phyloP scores from a whole-genome alignment of 345 rosid genomes.

The Salix arbutifolia region DNA sequence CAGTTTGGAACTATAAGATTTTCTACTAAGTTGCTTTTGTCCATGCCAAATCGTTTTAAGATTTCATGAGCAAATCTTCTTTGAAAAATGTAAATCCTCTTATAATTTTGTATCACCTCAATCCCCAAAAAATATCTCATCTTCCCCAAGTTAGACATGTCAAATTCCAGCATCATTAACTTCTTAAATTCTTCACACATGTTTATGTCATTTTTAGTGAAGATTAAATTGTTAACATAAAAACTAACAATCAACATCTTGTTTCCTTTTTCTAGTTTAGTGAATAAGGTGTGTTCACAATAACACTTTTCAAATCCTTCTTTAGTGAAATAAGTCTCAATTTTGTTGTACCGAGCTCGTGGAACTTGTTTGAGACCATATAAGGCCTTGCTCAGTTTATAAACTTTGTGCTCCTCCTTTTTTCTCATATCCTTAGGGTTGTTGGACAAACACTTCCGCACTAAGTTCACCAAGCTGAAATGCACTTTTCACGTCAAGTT shows the following conservation, averaged over 20 bases:
- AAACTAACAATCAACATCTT: not conserved
- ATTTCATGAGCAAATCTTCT: not conserved
- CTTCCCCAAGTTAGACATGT: not conserved
- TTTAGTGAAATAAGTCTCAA: not conserved
- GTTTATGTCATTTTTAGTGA: not conserved
- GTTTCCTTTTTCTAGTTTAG: not conserved
- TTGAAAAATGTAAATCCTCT: not conserved
- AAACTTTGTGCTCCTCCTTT: not conserved
- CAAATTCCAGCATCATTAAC: not conserved
- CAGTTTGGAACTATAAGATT: not conserved
- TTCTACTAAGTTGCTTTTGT: not conserved
- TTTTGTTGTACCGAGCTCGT: not conserved
- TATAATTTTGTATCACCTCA: not conserved
- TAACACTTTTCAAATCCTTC: not conserved
- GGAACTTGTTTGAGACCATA: not conserved
- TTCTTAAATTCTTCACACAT: not conserved
- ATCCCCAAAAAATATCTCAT: not conserved
- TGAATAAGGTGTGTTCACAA: not conserved
- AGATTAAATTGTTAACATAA: not conserved
- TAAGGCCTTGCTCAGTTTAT: not conserved
- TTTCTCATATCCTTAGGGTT: not conserved
- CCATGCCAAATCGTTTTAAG: not conserved
- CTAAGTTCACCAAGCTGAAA: not conserved
- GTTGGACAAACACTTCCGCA: not conserved
- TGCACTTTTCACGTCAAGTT: slow-evolving; percentile 1